Base-by-base conservation (phyloP, 2,329 filamentous ascomycete species). In the Alternaria sp. region DNA sequence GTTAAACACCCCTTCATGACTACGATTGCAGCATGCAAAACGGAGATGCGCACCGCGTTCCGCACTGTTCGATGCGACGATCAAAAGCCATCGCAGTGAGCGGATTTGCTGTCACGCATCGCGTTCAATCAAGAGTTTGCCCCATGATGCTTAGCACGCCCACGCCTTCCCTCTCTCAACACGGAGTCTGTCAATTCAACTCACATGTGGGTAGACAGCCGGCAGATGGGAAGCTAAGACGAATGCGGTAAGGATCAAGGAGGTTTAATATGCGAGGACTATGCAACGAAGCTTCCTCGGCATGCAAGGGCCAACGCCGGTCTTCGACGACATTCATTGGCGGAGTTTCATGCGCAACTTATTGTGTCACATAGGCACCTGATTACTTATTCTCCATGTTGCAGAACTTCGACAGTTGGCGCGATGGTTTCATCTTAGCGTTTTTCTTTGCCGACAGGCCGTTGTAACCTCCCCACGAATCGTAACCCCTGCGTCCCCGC, bases 191-290 rank as follows among this genome's bases (percentile, higher is more conserved):
- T 59, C 40, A 36, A 23, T 46, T 28, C n/a, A 30, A 47, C 59
- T 62, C 32, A 59, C 61, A 62, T 59, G 62, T 51, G 52, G 65
- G 61, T 65, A 63, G 57, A 62, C 52, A 32, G 51, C 19, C 54
- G 57, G 52, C 62, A 66, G 51, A 65, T 68, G 46, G 49, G 50
- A 52, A 23, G 49, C 60, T 65, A 65, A 40, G 15, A 36, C 56
- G 9, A 15, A 63, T 57, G 21, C 19, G 52, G 67, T 53, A 59
- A 51, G 19, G 32, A 40, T 50, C 32, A 58, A 64, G 62, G 62
- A 62, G 54, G 44, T 36, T 47, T 64, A 69, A 70, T 69, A 67
- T 70, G 62, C 55, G 30, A 30, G 15, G 57, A 62, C 66, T 65
- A 53, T 69, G 54, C 61, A 59, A 25, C 11, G 53, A 56, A 59